A percentile compares a stretch with the other conserved stretches of the same genome.
These are phyloP conservation scores for Ophiostoma pallidulum DNA, from an alignment of 2,329 filamentous ascomycete genomes.

Conservation along the genomic window DNA sequence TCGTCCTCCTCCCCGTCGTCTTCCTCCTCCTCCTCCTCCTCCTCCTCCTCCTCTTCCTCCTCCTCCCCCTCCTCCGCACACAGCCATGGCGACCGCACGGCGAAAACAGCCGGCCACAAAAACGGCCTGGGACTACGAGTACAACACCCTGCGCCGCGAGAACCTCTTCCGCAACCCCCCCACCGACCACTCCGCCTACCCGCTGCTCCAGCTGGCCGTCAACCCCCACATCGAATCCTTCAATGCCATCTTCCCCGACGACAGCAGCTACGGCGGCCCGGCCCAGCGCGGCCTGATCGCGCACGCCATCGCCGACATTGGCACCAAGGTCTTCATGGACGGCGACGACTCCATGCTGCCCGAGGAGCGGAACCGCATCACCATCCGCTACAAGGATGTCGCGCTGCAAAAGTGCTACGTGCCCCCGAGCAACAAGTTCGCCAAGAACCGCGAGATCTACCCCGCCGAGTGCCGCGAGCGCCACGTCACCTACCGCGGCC, in stretches of 20 bases:
- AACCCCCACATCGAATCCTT: slow-evolving; percentile 92
- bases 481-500: slow-evolving; percentile 83
- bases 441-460: slow-evolving; percentile 73
- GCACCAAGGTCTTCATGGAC: slow-evolving; percentile 78
- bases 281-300: slow-evolving; percentile 43
- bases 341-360: slow-evolving; percentile 56
- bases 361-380: slow-evolving; percentile 61
- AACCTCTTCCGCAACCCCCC: slow-evolving; percentile 84
- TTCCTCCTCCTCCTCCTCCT: neutral
- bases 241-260: slow-evolving; percentile 69
- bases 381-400: slow-evolving; percentile 70
- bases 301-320: slow-evolving; percentile 78
- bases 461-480: slow-evolving; percentile 92
- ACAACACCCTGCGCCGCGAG: slow-evolving; percentile 77
- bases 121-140: slow-evolving; percentile 75
- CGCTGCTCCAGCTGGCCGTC: slow-evolving; percentile 74
- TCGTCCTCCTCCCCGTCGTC: neutral
- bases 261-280: slow-evolving; percentile 41
- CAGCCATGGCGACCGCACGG: slow-evolving; percentile 16
- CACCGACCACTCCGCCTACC: slow-evolving; percentile 78
- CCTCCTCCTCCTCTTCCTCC: neutral
- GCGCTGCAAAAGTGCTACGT: slow-evolving; percentile 74
- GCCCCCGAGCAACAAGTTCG: slow-evolving; percentile 74
- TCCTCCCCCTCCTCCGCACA: neutral
- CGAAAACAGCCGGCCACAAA: slow-evolving; percentile 35